Percentiles rank a stretch among this genome's conserved stretches.
These are phyloP conservation scores for Spergularia bocconei DNA, from an alignment of 148 eudicot genomes.

Conservation along the genomic window DNA sequence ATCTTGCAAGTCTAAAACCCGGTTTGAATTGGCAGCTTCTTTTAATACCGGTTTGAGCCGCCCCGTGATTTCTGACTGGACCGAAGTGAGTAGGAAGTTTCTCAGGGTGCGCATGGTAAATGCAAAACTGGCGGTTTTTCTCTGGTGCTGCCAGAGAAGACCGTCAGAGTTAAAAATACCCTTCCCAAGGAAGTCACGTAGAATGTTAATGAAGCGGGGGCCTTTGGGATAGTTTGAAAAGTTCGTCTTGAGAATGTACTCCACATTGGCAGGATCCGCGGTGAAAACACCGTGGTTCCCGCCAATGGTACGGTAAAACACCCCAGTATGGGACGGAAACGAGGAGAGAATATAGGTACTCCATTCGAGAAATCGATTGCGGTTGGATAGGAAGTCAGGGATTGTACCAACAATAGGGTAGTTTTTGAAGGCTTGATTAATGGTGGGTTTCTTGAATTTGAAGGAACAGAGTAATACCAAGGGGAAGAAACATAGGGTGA, in stretches of 20 bases:
- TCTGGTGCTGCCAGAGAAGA: conserved; percentile 39
- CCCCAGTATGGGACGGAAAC: conserved; percentile 37
- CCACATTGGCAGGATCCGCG: conserved; percentile 45
- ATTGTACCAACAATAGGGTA: conserved; percentile 45
- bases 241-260: conserved; percentile 49
- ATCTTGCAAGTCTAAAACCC: conserved; percentile 42
- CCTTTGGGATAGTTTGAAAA: conserved; percentile 57
- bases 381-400: conserved; percentile 37
- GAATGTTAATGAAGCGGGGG: conserved; percentile 24
- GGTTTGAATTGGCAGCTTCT: conserved; percentile 9
- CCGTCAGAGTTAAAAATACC: conserved; percentile 63
- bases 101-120: conserved; percentile 40
- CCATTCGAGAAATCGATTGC: conserved; percentile 61
- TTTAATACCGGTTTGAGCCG: conserved; percentile 38
- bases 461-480: not conserved
- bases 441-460: conserved; percentile 1
- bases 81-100: conserved; percentile 31
- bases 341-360: conserved; percentile 34
- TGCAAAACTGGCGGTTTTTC: conserved; percentile 55
- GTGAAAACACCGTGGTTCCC: conserved; percentile 45
- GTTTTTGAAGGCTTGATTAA: conserved; percentile 12
- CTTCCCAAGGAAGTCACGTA: conserved; percentile 42
- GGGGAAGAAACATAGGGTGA: not conserved
- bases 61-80: conserved; percentile 30
- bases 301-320: conserved; percentile 39